A percentile compares a stretch with the other conserved stretches of the same genome.
These are phyloP conservation scores for Globisporangium acanthophoron DNA, from an alignment of 352 stramenopile genomes.

Conservation along the genomic window DNA sequence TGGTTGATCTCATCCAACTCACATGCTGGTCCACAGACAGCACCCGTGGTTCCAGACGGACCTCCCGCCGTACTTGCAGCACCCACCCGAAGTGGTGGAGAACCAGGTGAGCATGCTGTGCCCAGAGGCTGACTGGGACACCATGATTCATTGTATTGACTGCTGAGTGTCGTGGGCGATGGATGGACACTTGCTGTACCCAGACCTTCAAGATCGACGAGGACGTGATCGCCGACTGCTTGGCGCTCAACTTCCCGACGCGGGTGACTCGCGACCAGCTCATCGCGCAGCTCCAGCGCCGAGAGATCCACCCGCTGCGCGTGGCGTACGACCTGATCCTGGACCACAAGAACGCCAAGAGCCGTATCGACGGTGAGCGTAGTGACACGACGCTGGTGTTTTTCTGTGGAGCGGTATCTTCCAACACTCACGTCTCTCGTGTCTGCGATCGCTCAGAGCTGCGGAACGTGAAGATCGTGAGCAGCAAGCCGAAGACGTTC, in stretches of 20 bases:
- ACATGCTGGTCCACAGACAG: slow-evolving; percentile 27
- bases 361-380: slow-evolving; percentile 83
- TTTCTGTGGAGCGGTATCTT: no score
- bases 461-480: slow-evolving; percentile 58
- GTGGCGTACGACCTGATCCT: slow-evolving; percentile 97
- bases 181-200: no score
- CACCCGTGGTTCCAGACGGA: slow-evolving; percentile 99
- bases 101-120: slow-evolving; percentile 76
- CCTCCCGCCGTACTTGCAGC: slow-evolving; percentile 96
- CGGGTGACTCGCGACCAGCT: slow-evolving; percentile 57
- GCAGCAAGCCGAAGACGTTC: slow-evolving; percentile 79
- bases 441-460: slow-evolving; percentile 31
- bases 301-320: slow-evolving; percentile 75
- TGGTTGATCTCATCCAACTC: no score
- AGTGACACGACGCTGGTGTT: no score
- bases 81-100: slow-evolving; percentile 94
- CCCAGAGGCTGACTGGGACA: not conserved
- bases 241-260: slow-evolving; percentile 43
- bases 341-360: slow-evolving; percentile 96
- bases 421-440: not conserved
- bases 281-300: slow-evolving; percentile 40
- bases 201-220: slow-evolving; percentile 83
- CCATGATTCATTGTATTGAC: no score
- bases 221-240: slow-evolving; percentile 55
- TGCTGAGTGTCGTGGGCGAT: no score